Evolutionary conservation across 208 protist genomes (phyloP), one percentile per base, ranked within the genome.

Genomic region (Acanthamoeba culbertsoni): DNA sequence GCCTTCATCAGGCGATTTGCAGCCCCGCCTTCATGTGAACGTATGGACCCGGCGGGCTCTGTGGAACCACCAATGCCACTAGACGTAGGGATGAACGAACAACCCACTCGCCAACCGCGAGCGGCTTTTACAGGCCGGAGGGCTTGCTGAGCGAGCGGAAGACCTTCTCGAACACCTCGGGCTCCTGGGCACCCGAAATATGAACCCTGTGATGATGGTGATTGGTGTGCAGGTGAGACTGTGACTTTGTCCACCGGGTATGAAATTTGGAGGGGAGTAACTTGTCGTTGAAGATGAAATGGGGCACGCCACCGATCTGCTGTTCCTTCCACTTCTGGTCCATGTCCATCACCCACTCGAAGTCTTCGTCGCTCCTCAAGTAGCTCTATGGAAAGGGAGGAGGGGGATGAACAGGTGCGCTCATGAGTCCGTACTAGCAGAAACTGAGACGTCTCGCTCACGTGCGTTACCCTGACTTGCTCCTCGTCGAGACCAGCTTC

Each of bases 251-350:
- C n/a, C n/a, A n/a, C n/a, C n/a, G n/a, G n/a, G n/a, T n/a, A n/a
- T n/a, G n/a, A n/a, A n/a, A n/a, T n/a, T n/a, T n/a, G n/a, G n/a
- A n/a, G n/a, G n/a, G n/a, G n/a, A n/a, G n/a, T n/a, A n/a, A 88
- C 77, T 88, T 88, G 77, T 88, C 77, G 51, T 88, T 88, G 51
- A 88, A 88, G 77, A 88, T 62, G 51, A 88, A 88, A 48, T 31
- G 43, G 51, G 77, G 77, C 42, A 88, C 77, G 48, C 77, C 77
- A 62, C 51, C 48, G n/a, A 88, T 62, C 37, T 62, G 43, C 48
- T 88, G 43, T 23, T 88, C 77, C 51, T 88, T 88, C 77, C 43
- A 62, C 46, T 88, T 14, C 42, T 62, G 26, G 46, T 88, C 77
- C 77, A 88, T 55, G 1, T 40, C 37, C 20, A 88, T 26, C 42